Evolutionary conservation across 202 grass and related monocot species (phyloP).

Genomic region (Elaeis oleifera): DNA sequence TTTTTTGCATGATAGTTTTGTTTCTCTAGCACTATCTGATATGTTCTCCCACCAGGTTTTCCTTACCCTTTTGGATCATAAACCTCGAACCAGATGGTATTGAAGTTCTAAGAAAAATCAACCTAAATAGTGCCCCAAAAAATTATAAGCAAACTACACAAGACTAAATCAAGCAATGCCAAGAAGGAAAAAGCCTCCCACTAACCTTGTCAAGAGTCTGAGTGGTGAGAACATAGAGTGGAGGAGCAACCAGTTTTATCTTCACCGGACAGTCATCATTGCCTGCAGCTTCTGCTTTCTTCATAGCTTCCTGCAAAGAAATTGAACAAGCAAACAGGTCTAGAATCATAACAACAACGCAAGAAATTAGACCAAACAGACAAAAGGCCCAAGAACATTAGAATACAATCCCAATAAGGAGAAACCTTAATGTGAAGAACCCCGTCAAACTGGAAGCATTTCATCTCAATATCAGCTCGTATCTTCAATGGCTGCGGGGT

Average conservation of each 20-base stretch:
- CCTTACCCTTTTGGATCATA: no score
- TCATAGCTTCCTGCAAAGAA: slow-evolving; percentile 64
- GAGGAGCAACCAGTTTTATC: slow-evolving; percentile 84
- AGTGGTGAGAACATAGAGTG: slow-evolving; percentile 84
- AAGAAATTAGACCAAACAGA: background rate
- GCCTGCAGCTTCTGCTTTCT: slow-evolving; percentile 67
- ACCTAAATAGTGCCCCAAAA: background rate
- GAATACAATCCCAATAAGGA: background rate
- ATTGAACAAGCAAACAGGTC: background rate
- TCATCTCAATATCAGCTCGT: slow-evolving; percentile 89
- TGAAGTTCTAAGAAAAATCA: no score
- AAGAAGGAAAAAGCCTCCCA: slow-evolving; percentile 6
- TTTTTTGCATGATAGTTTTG: no score
- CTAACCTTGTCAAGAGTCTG: slow-evolving; percentile 90
- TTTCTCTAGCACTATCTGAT: no score
- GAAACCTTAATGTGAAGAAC: slow-evolving; percentile 88
- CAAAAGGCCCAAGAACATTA: slow-evolving; percentile 2
- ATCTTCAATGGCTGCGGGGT: slow-evolving; percentile 91
- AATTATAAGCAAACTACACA: background rate
- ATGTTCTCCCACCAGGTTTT: no score
- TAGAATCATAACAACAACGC: no score
- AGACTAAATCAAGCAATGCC: background rate
- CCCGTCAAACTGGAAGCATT: slow-evolving; percentile 89
- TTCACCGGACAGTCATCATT: slow-evolving; percentile 78
- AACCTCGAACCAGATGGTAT: no score